Conservation (phyloP, 176 grass and related monocot species). For the Tillandsia fasciculata region DNA sequence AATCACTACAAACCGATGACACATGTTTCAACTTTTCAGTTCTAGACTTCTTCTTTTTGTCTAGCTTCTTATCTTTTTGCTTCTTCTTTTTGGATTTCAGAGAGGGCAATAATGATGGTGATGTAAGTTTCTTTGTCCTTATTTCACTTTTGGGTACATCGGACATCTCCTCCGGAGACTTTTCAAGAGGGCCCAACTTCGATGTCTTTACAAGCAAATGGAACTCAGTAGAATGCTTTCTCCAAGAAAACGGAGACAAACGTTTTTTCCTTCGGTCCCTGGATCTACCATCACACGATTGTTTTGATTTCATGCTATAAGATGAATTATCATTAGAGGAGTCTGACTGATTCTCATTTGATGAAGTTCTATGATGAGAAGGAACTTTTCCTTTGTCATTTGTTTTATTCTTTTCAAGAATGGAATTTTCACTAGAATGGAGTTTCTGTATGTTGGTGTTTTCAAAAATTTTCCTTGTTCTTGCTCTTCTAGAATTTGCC, state of each 20-base stretch:
- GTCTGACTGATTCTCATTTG: not conserved
- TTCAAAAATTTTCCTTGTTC: conserved; percentile 41
- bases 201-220: conserved; percentile 26
- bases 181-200: conserved; percentile 28
- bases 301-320: conserved; percentile 2
- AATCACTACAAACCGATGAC: conserved; percentile 31
- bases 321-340: not conserved
- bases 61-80: conserved; percentile 24
- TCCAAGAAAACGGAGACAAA: conserved; percentile 32
- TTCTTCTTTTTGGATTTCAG: conserved; percentile 54
- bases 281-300: conserved; percentile 15
- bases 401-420: conserved; percentile 34
- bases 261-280: conserved; percentile 43
- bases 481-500: conserved; percentile 53
- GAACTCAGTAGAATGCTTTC: conserved; percentile 37
- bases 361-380: conserved; percentile 4
- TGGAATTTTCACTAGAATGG: conserved; percentile 30
- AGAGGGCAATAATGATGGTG: conserved; percentile 17
- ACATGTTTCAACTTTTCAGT: conserved; percentile 40
- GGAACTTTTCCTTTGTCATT: conserved; percentile 36
- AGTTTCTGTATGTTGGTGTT: conserved; percentile 32
- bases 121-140: conserved; percentile 46
- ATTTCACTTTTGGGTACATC: conserved; percentile 30
- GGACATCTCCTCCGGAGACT: conserved; percentile 41
- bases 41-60: conserved; percentile 33